Evolutionary conservation across 345 rosid genomes (phyloP).

Genomic region (Eucalyptus marginata): DNA sequence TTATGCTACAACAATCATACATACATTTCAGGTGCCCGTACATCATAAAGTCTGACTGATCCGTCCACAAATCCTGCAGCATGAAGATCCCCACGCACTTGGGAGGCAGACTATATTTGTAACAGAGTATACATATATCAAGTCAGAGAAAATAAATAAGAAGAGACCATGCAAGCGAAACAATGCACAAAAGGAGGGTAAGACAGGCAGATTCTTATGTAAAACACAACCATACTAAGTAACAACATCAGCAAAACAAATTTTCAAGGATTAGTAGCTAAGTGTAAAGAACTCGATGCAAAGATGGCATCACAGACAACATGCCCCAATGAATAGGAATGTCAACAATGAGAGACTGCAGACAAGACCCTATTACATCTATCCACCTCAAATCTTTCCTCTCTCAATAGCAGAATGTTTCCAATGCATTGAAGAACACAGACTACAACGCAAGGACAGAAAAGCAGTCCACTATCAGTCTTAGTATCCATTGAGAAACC

Average conservation of each 20-base stretch:
- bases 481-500: background rate
- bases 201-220: background rate
- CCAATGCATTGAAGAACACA: background rate
- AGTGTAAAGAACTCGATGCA: background rate
- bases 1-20: background rate
- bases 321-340: background rate
- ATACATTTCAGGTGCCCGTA: slow-evolving; percentile 85
- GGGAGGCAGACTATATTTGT: slow-evolving; percentile 77
- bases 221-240: background rate
- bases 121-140: background rate
- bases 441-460: background rate
- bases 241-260: background rate
- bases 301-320: background rate
- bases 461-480: background rate
- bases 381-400: background rate
- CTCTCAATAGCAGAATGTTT: background rate
- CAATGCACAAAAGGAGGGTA: background rate
- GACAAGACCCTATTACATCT: background rate
- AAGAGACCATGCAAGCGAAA: background rate
- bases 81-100: slow-evolving; percentile 78
- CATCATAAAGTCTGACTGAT: slow-evolving; percentile 83
- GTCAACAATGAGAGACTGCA: background rate
- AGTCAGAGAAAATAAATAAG: background rate
- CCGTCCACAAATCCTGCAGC: slow-evolving; percentile 94
- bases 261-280: background rate